A percentile compares a stretch with the other conserved stretches of the same genome.
Conservation (phyloP, 23 red algal genomes). For the Gracilaria domingensis region DNA sequence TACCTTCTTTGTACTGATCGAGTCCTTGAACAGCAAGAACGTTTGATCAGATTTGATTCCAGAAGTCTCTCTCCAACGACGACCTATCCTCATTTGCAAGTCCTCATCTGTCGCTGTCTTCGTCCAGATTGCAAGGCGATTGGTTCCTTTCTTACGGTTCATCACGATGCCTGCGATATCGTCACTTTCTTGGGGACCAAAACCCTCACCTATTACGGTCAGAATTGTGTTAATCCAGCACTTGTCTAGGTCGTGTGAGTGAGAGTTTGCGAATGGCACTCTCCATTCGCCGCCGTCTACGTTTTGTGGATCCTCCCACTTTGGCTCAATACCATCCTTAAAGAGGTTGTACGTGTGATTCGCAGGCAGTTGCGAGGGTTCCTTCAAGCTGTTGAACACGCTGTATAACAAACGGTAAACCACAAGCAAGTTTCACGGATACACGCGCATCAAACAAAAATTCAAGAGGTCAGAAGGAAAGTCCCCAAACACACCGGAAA, state of each 20-base stretch:
- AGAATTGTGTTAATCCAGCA: conserved; percentile 91
- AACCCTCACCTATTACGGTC: conserved; percentile 88
- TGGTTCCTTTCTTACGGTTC: conserved; percentile 63
- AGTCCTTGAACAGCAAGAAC: conserved; percentile 47
- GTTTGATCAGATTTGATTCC: conserved; percentile 2
- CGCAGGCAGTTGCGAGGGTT: conserved; percentile 79
- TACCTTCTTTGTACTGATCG: conserved; percentile 7
- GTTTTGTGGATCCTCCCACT: conserved; percentile 94
- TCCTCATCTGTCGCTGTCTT: conserved; percentile 69
- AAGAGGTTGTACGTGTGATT: conserved; percentile 90
- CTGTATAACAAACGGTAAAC: conserved; percentile 7
- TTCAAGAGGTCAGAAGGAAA: not conserved
- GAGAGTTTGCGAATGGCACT: conserved; percentile 43
- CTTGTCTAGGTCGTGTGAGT: conserved; percentile 60
- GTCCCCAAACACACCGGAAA: not conserved
- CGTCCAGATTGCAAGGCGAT: conserved; percentile 93
- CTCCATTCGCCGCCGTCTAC: conserved; percentile 91
- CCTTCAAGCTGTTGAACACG: conserved; percentile 88
- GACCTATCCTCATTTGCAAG: conserved; percentile 81
- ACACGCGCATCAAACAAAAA: not conserved
- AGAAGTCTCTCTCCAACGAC: conserved; percentile 63
- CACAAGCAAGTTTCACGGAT: not conserved
- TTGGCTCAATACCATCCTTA: conserved; percentile 89
- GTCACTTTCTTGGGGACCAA: conserved; percentile 88
- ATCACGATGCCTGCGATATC: conserved; percentile 93